Evolutionary conservation across 1,139 yeast genomes (phyloP).

Genomic region (Blastobotrys indianensis): DNA sequence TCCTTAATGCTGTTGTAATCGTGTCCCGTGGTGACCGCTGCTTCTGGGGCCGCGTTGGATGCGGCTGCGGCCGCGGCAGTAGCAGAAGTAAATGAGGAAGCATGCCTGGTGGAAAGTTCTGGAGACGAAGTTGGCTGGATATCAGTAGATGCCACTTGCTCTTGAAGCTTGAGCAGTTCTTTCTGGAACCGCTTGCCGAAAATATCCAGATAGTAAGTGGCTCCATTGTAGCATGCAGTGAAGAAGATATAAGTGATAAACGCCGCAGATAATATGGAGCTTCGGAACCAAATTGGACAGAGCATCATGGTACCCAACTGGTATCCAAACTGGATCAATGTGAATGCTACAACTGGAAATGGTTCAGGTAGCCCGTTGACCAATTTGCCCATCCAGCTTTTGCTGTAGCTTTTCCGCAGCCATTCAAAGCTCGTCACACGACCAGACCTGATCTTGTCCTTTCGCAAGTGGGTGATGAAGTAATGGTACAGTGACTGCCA

Average conservation of each 20-base stretch:
- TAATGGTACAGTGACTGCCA: conserved; percentile 92
- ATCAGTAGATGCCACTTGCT: conserved; percentile 46
- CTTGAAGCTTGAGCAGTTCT: conserved; percentile 65
- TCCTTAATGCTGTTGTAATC: neutral
- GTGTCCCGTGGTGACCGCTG: neutral
- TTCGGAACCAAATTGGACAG: conserved; percentile 80
- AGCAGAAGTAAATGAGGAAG: neutral
- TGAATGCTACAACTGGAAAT: conserved; percentile 79
- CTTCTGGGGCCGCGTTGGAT: neutral
- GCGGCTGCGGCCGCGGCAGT: neutral
- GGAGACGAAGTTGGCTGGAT: neutral
- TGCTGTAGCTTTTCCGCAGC: conserved; percentile 64
- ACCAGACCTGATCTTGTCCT: conserved; percentile 80
- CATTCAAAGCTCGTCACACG: conserved; percentile 83
- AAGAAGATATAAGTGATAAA: conserved; percentile 68
- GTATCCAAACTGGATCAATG: conserved; percentile 78
- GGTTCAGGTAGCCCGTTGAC: conserved; percentile 81
- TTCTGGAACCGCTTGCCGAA: conserved; percentile 79
- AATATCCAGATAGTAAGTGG: conserved; percentile 86
- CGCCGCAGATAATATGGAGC: conserved; percentile 58
- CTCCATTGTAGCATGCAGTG: conserved; percentile 86
- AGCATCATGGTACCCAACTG: conserved; percentile 85
- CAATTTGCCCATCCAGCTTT: conserved; percentile 62
- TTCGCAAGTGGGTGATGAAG: conserved; percentile 75
- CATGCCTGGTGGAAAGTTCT: too few species aligned